Evolutionary conservation across 352 stramenopile genomes (phyloP).

Genomic region (Phytopythium oedochilum): DNA sequence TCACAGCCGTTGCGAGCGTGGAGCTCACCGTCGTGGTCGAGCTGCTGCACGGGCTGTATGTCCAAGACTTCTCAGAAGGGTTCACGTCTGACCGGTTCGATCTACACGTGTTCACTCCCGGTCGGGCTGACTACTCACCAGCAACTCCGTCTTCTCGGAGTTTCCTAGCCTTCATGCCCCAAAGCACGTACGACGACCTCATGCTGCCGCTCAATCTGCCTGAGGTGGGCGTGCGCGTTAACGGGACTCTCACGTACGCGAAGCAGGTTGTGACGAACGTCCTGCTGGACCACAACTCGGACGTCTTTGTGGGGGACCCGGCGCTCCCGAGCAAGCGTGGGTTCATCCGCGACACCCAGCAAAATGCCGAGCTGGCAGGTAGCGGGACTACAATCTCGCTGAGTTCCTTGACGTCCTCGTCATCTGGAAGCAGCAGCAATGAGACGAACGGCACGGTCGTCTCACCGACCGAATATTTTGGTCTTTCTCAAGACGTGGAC

Average conservation of each 20-base stretch:
- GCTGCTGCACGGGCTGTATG: slow-evolving; percentile 92
- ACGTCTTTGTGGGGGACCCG: slow-evolving; percentile 91
- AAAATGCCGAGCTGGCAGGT: slow-evolving; percentile 41
- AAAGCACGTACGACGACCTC: slow-evolving; percentile 69
- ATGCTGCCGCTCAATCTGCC: slow-evolving; percentile 95
- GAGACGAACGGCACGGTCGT: slow-evolving; percentile 17
- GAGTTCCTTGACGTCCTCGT: slow-evolving; percentile 5
- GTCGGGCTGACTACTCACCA: slow-evolving; percentile 61
- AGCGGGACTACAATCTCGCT: slow-evolving; percentile 1
- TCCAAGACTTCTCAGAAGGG: slow-evolving; percentile 86
- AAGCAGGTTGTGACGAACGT: slow-evolving; percentile 70
- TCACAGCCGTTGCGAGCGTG: slow-evolving; percentile 74
- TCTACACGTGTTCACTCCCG: slow-evolving; percentile 87
- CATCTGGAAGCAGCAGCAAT: slow-evolving; percentile 7
- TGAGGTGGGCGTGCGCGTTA: slow-evolving; percentile 45
- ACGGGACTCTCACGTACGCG: slow-evolving; percentile 45
- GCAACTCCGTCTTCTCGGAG: slow-evolving; percentile 48
- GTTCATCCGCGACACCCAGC: slow-evolving; percentile 56
- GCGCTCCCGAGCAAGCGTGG: slow-evolving; percentile 37
- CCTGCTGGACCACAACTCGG: slow-evolving; percentile 90
- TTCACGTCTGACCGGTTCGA: slow-evolving; percentile 81
- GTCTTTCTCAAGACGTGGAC: slow-evolving; percentile 40
- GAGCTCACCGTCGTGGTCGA: slow-evolving; percentile 91
- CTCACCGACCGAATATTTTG: slow-evolving; percentile 52
- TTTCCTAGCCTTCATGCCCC: slow-evolving; percentile 84